Evolutionary conservation across 345 rosid genomes (phyloP).

Genomic region (Excoecaria agallocha): DNA sequence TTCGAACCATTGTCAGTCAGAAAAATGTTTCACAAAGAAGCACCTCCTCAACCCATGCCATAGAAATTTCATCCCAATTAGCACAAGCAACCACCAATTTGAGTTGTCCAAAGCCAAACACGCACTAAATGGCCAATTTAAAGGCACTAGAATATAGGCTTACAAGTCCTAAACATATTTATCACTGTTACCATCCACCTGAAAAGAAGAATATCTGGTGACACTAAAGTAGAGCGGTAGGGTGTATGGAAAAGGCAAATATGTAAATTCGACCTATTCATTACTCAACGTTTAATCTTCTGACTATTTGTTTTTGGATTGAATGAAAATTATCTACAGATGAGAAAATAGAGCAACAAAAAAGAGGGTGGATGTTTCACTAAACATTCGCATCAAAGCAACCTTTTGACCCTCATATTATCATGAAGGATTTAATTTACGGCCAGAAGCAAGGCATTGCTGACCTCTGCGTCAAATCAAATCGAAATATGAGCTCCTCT

Average conservation of each 20-base stretch:
- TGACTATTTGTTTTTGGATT: background rate
- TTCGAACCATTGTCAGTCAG: background rate
- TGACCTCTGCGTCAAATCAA: background rate
- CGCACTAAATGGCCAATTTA: too few relatives aligned
- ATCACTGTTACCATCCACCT: background rate
- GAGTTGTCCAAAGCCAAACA: background rate
- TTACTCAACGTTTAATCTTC: background rate
- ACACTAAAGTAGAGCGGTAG: background rate
- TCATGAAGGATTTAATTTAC: background rate
- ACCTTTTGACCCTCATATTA: background rate
- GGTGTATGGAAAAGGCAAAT: background rate
- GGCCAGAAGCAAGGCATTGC: background rate
- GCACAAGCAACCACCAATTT: background rate
- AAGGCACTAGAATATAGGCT: too few relatives aligned
- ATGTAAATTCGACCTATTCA: background rate
- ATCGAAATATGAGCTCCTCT: background rate
- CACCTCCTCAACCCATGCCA: background rate
- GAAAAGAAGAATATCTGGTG: background rate
- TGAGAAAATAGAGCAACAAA: conserved; percentile 3
- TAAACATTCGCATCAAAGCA: background rate
- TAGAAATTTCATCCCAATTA: background rate
- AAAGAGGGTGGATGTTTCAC: background rate
- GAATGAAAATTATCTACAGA: background rate
- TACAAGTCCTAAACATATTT: background rate
- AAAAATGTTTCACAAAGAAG: background rate